Conservation (phyloP, 129 eudicot genomes). For the Escallonia herrerae region DNA sequence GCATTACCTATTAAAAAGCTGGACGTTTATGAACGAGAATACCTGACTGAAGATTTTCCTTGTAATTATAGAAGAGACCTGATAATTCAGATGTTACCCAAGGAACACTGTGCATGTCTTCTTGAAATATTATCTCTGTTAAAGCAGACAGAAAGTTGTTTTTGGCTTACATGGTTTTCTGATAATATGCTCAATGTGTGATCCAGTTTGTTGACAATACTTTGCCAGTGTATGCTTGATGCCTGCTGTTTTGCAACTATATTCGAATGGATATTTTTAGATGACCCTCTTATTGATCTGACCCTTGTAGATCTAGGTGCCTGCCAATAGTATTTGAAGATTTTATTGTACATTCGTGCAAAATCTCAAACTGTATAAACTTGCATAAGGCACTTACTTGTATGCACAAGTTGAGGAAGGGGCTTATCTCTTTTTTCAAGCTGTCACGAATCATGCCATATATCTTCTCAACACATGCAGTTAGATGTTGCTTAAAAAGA, state of each 20-base stretch:
- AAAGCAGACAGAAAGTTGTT: no score
- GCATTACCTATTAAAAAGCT: slow-evolving; percentile 88
- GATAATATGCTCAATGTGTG: slow-evolving; percentile 56
- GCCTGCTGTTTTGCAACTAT: slow-evolving; percentile 77
- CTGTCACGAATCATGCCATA: slow-evolving; percentile 96
- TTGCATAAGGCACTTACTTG: slow-evolving; percentile 47
- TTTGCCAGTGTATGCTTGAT: slow-evolving; percentile 89
- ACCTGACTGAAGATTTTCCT: slow-evolving; percentile 85
- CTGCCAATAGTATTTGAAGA: slow-evolving; percentile 36
- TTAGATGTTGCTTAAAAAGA: slow-evolving; percentile 91
- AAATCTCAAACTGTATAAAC: slow-evolving; percentile 2
- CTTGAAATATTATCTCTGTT: background rate
- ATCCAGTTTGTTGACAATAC: slow-evolving; percentile 77
- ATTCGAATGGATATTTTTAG: slow-evolving; percentile 69
- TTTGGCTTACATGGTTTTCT: slow-evolving; percentile 70
- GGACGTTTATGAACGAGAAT: slow-evolving; percentile 96
- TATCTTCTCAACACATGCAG: slow-evolving; percentile 92
- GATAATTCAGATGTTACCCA: slow-evolving; percentile 17
- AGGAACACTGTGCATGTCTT: background rate
- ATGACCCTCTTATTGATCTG: slow-evolving; percentile 72
- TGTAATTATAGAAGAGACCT: slow-evolving; percentile 78
- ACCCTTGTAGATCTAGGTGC: slow-evolving; percentile 89
- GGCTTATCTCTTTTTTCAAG: slow-evolving; percentile 91
- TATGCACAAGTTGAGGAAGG: slow-evolving; percentile 72
- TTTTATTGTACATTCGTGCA: slow-evolving; percentile 5